phyloP scores from a whole-genome alignment of 208 protist genomes.

The Trypanosoma theileri region DNA sequence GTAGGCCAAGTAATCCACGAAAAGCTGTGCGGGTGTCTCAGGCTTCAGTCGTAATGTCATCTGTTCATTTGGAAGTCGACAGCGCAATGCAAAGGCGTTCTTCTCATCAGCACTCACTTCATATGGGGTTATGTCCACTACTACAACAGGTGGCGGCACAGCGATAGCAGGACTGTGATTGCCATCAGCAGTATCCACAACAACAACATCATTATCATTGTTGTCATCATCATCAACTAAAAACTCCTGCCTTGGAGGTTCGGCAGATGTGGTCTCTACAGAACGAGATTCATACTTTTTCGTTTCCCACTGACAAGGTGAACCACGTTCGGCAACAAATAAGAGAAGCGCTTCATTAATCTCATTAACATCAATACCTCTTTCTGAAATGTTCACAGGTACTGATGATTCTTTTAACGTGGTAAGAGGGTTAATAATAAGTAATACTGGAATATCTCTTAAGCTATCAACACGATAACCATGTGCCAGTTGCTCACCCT shows the following conservation, averaged over 20 bases:
- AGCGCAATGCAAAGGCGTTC: conserved; percentile 55
- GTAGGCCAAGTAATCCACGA: conserved; percentile 67
- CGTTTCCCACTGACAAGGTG: conserved; percentile 32
- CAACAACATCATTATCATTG: background rate
- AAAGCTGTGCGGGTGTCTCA: conserved; percentile 47
- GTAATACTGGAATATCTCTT: conserved; percentile 41
- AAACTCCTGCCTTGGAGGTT: background rate
- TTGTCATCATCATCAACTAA: conserved; percentile 4
- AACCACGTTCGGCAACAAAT: conserved; percentile 36
- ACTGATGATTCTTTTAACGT: conserved; percentile 44
- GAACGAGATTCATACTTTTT: conserved; percentile 21
- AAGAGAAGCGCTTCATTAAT: conserved; percentile 40
- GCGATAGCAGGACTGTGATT: background rate
- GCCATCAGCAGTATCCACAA: background rate
- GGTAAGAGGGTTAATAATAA: conserved; percentile 77
- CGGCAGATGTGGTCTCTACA: conserved; percentile 3
- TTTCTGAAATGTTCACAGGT: conserved; percentile 23
- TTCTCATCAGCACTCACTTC: conserved; percentile 10
- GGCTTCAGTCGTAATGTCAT: conserved; percentile 52
- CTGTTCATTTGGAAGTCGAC: conserved; percentile 47
- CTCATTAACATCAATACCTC: conserved; percentile 37
- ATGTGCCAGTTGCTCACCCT: conserved; percentile 38
- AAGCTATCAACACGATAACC: conserved; percentile 38
- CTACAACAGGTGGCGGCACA: conserved; percentile 8
- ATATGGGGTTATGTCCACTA: conserved; percentile 35